These are phyloP conservation scores for Tylopilus intermedius DNA, from an alignment of 768 basidiomycete species.

Conservation along the genomic window DNA sequence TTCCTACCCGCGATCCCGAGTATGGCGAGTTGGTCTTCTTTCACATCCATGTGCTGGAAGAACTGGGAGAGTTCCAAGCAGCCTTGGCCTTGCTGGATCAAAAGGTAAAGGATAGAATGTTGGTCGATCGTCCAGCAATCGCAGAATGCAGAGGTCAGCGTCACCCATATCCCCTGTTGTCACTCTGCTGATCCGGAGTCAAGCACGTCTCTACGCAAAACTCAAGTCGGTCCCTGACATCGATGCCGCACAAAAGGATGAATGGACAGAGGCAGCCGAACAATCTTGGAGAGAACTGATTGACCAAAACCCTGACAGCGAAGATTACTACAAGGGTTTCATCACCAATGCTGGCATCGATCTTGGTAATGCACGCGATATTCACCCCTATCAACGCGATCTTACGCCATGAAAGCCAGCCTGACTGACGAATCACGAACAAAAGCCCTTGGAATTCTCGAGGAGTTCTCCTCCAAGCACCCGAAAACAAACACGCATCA, in stretches of 20 bases:
- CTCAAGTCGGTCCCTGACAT: conserved; percentile 25
- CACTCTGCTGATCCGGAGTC: conserved; percentile 7
- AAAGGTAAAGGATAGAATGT: conserved; percentile 56
- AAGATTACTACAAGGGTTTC: conserved; percentile 75
- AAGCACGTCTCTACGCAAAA: conserved; percentile 77
- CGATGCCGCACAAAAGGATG: conserved; percentile 17
- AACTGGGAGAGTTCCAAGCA: conserved; percentile 55
- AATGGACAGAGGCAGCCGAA: conserved; percentile 62
- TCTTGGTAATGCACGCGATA: conserved; percentile 44
- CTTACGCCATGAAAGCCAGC: conserved; percentile 30
- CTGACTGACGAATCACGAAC: conserved; percentile 46
- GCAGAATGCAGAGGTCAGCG: conserved; percentile 61
- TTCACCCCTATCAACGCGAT: not conserved
- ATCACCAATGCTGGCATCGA: conserved; percentile 61
- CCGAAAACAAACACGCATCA: conserved; percentile 68
- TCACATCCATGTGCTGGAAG: conserved; percentile 69
- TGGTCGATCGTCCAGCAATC: conserved; percentile 68
- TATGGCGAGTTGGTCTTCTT: conserved; percentile 81
- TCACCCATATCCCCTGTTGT: not conserved
- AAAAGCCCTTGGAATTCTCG: conserved; percentile 53
- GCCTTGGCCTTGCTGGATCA: conserved; percentile 61
- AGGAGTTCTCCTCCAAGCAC: conserved; percentile 54
- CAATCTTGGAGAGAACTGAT: conserved; percentile 78
- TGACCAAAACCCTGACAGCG: conserved; percentile 79
- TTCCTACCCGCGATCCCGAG: conserved; percentile 75